Percentiles rank a stretch among this genome's conserved stretches.
These are phyloP conservation scores for Filobasidium floriforme DNA, from an alignment of 768 basidiomycete genomes.

Conservation along the genomic window DNA sequence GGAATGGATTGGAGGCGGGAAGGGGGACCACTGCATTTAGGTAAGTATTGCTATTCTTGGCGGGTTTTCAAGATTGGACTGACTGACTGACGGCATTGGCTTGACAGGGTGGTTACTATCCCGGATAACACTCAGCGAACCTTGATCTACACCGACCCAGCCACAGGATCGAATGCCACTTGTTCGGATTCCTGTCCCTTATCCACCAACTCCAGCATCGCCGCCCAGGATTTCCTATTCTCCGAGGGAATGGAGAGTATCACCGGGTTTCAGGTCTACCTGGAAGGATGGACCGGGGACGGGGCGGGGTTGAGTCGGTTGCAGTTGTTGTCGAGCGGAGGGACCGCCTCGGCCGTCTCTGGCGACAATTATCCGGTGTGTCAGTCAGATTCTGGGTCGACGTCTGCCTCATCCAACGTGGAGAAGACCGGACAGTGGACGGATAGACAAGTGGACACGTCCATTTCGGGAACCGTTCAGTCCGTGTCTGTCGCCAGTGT, in stretches of 20 bases:
- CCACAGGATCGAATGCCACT: constrained; percentile 63
- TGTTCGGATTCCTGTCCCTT: constrained; percentile 76
- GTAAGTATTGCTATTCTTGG: constrained; percentile 52
- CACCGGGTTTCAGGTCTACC: constrained; percentile 80
- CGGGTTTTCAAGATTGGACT: not conserved
- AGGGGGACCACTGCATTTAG: constrained; percentile 83
- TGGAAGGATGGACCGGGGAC: constrained; percentile 66
- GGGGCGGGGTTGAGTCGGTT: constrained; percentile 78
- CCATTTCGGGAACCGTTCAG: constrained; percentile 72
- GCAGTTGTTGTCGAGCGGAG: constrained; percentile 83
- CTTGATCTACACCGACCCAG: constrained; percentile 69
- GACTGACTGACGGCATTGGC: not conserved
- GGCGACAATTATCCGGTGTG: constrained; percentile 27
- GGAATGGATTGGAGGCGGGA: constrained; percentile 75
- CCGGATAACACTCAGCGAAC: constrained; percentile 78
- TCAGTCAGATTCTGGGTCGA: constrained; percentile 16
- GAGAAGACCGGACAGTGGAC: constrained; percentile 65
- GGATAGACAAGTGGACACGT: constrained; percentile 57
- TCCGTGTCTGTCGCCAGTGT: constrained; percentile 64
- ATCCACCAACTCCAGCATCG: constrained; percentile 62
- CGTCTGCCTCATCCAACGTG: constrained; percentile 50
- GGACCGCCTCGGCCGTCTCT: constrained; percentile 22
- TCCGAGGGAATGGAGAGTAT: constrained; percentile 51
- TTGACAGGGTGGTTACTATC: constrained; percentile 66
- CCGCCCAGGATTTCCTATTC: constrained; percentile 93